A percentile compares a stretch with the other conserved stretches of the same genome.
These are phyloP conservation scores for Acrasis kona DNA, from an alignment of 78 protist genomes.

Conservation along the genomic window DNA sequence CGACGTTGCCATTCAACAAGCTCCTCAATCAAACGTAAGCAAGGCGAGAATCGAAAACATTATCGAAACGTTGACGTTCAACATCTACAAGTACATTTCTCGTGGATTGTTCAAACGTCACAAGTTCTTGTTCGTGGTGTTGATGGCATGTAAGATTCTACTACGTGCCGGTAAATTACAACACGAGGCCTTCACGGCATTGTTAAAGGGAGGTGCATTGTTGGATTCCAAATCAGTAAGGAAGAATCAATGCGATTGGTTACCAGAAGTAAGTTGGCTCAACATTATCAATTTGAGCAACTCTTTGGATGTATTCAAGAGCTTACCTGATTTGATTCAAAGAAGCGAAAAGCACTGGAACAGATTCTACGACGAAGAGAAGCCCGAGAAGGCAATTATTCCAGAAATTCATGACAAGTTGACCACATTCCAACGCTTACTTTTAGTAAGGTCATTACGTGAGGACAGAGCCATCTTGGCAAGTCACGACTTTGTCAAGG, in stretches of 20 bases:
- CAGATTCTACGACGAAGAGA: slow-evolving; percentile 52
- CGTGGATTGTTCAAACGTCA: slow-evolving; percentile 64
- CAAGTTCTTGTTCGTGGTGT: slow-evolving; percentile 52
- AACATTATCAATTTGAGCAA: slow-evolving; percentile 30
- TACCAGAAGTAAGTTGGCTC: slow-evolving; percentile 61
- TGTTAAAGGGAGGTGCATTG: slow-evolving; percentile 68
- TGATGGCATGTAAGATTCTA: slow-evolving; percentile 61
- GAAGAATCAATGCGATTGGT: slow-evolving; percentile 48
- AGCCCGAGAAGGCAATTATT: slow-evolving; percentile 41
- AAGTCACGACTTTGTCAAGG: slow-evolving; percentile 22
- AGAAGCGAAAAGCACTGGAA: slow-evolving; percentile 43
- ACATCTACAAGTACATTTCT: slow-evolving; percentile 27
- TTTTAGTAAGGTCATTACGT: slow-evolving; percentile 56
- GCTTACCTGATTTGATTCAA: slow-evolving; percentile 33
- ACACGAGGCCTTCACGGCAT: not conserved
- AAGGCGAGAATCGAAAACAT: slow-evolving; percentile 53
- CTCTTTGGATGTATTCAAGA: slow-evolving; percentile 3
- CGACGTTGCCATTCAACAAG: slow-evolving; percentile 30
- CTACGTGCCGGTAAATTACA: slow-evolving; percentile 2
- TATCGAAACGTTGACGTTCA: slow-evolving; percentile 37
- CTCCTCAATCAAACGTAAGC: slow-evolving; percentile 32
- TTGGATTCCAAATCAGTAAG: slow-evolving; percentile 29
- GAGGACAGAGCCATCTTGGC: slow-evolving; percentile 59
- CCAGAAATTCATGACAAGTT: slow-evolving; percentile 51
- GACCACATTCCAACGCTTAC: slow-evolving; percentile 43